Evolutionary conservation across 139 green algal genomes (phyloP), one percentile per base, ranked within the genome.

Genomic region (Tetratostichococcus sp.): DNA sequence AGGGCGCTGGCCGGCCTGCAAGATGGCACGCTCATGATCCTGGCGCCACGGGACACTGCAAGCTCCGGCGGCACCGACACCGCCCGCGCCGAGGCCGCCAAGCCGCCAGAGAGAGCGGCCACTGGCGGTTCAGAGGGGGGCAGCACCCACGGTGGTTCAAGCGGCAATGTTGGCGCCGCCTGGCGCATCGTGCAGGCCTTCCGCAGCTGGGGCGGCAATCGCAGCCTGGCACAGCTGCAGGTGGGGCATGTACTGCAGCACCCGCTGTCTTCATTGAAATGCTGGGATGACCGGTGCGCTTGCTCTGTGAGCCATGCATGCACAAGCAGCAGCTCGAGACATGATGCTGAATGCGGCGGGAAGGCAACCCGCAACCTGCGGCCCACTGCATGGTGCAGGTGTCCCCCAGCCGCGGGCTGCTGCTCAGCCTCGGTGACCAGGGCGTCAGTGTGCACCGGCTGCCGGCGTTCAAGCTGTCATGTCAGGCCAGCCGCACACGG

Each of bases 21-120:
- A 3, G 82, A 87, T 67, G 82, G 82, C 70, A 79, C 76, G 57
- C 72, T 87, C 26, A 67, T 87, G 35, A 71, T 85, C 30, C 73
- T 87, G 33, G 32, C 68, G 62, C 62, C 34, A 25, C 34, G 75
- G 3, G 39, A 79, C 30, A 67, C 32, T 11, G 34, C 6, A 6
- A 30, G 14, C 34, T 6, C 35, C 6, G 26, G 33, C 35, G 11
- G 21, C 35, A 6, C 4, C 6, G 32, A 42, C 57, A 23, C n/a
- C 57, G n/a, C 32, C 6, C 26, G 30, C 26, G n/a, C 65, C 26
- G n/a, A 21, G 22, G 65, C 21, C 62, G 28, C 19, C 14, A 34
- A 19, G 62, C 62, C 62, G 17, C n/a, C 62, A 69, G 28, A 30
- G 11, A 28, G 62, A 30, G n/a, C n/a, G 26, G n/a, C 21, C 62